Evolutionary conservation across 345 rosid genomes (phyloP), one percentile per base, ranked within the genome.

Genomic region (Corymbia maculata): DNA sequence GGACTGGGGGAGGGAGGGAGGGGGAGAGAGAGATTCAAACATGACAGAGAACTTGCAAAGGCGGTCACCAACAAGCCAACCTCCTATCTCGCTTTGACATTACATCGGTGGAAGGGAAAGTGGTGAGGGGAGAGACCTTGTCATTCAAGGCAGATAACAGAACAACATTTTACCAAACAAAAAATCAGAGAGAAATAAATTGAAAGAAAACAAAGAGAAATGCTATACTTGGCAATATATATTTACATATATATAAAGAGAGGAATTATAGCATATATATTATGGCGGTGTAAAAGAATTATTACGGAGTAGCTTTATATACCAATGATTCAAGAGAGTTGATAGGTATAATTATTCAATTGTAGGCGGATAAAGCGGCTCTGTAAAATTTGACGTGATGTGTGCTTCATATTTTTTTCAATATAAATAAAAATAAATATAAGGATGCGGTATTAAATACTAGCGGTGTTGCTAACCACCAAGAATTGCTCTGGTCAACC

Each of bases 11-110:
- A n/a, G 84, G 36, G 49, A 51, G 59, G 28, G 36, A 87, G 49
- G 45, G 59, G 26, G 36, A 87, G 66, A 52, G 28, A 45, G 28
- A 53, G 82, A 42, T 75, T 42, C 84, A 75, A 75, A 42, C 6
- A 45, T 14, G 57, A 50, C 6, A 52, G 14, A n/a, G 55, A 64
- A 57, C 30, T 47, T 59, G 36, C 64, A 4, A 87, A 57, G 92
- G 51, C 89, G 94, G 92, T 93, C 94, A 92, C 94, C 95, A 91
- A 90, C 52, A 91, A 89, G 55, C 87, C 86, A 85, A 91, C 93
- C 93, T 88, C 90, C 87, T 88, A 3, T 44, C 16, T 50, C 30
- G n/a, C 80, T 51, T 87, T 75, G 82, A 53, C 17, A 47, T n/a
- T 36, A 64, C 16, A 84, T 26, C 68, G 61, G 64, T 22, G 28